Evolutionary conservation across 208 protist species (phyloP), one percentile per base, ranked within the genome.

Genomic region (Trypanosoma congolense): DNA sequence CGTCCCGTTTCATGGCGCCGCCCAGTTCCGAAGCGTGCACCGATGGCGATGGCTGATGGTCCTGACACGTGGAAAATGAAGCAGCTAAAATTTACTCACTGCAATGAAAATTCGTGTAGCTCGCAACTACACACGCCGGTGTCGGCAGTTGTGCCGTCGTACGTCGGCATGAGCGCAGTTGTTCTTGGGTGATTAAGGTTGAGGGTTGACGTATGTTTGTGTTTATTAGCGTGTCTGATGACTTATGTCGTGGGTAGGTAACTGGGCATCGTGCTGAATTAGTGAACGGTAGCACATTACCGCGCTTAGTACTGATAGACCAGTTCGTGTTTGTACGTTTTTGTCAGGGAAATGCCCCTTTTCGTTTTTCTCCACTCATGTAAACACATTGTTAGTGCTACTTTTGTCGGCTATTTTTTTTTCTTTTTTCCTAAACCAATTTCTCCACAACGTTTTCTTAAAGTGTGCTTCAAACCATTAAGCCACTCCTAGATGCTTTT

Each of bases 1-100:
- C 65, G 61, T 25, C 52, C 69, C 0, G 38, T 82, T 8, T 74
- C 75, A 44, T 82, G 75, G 75, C 44, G 52, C 18, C 56, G 56
- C 38, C 4, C 45, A 30, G 36, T 4, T 21, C 4, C 6, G 16
- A 18, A n/a, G 19, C 43, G 22, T 6, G 12, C 8, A n/a, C 19
- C 43, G 14, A 29, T 6, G 6, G 9, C 33, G 9, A 16, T 12
- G 12, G 33, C 33, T 16, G 33, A 38, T 38, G 33, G 12, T 38
- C 33, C 33, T 12, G 33, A 38, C 12, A 38, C 12, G 6, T 38
- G 33, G 33, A 38, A 38, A 38, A 38, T 38, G 33, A 38, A 38
- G 33, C 33, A 12, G 9, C 12, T 38, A 12, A 38, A 12, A 12
- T 6, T 16, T 6, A 12, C 6, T 6, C 9, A 16, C 12, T 6